Evolutionary conservation across 768 basidiomycete species (phyloP).

Genomic region (Hypholoma fasciculare): DNA sequence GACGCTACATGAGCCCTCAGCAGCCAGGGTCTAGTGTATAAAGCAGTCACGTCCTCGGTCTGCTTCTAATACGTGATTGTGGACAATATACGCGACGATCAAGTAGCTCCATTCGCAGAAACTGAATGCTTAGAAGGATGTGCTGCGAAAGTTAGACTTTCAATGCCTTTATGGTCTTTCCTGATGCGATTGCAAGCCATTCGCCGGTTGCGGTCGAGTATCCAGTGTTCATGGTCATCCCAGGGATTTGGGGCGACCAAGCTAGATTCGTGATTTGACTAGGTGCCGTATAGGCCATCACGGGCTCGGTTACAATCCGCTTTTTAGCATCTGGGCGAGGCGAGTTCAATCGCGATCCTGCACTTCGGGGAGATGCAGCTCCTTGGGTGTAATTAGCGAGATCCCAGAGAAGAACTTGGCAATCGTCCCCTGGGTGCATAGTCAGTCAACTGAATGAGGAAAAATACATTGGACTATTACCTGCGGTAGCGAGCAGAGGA

Average conservation of each 20-base stretch:
- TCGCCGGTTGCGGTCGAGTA: constrained; percentile 76
- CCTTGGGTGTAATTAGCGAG: constrained; percentile 63
- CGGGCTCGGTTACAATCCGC: constrained; percentile 69
- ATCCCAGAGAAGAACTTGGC: constrained; percentile 94
- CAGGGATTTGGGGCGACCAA: constrained; percentile 86
- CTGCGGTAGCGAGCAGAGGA: constrained; percentile 84
- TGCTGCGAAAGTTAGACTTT: constrained; percentile 51
- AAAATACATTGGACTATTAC: constrained; percentile 39
- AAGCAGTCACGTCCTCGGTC: no score
- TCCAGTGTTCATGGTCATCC: constrained; percentile 73
- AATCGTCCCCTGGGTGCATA: constrained; percentile 77
- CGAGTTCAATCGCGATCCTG: constrained; percentile 73
- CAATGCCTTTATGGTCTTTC: constrained; percentile 78
- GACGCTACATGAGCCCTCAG: no score
- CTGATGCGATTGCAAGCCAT: constrained; percentile 84
- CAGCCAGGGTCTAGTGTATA: no score
- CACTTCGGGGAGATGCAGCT: constrained; percentile 69
- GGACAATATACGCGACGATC: background rate
- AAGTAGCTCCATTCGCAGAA: background rate
- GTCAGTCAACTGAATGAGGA: background rate
- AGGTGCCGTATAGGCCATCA: constrained; percentile 81
- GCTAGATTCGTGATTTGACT: constrained; percentile 81
- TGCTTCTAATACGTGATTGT: no score
- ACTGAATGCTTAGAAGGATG: background rate
- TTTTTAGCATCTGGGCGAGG: constrained; percentile 83